These are phyloP conservation scores for Eucalyptus melliodora DNA, from an alignment of 345 rosid genomes.

Conservation along the genomic window DNA sequence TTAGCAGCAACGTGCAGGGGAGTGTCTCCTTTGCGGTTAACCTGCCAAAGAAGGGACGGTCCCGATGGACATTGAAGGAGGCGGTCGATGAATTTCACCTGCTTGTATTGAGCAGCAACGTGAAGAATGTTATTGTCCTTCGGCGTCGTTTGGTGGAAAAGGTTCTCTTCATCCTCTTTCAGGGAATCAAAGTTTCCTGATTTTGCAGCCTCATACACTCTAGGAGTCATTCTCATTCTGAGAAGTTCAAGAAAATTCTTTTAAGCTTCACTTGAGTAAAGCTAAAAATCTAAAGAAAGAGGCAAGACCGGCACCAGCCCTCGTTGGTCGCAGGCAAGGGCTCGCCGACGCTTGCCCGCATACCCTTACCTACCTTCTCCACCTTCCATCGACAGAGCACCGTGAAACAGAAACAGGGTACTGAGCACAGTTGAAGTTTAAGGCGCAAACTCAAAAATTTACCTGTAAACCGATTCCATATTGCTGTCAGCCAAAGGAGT, in stretches of 20 bases:
- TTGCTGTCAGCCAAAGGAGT: neutral
- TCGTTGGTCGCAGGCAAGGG: neutral
- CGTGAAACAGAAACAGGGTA: neutral
- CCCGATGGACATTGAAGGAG: neutral
- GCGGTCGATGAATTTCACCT: neutral
- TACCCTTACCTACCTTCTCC: neutral
- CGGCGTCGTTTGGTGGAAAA: neutral
- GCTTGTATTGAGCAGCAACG: neutral
- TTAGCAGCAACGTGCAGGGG: neutral
- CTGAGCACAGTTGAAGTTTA: neutral
- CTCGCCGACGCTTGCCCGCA: neutral
- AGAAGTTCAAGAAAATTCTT: neutral
- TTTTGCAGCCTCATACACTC: neutral
- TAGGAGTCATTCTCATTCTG: neutral
- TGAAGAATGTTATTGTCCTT: neutral
- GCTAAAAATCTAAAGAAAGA: neutral
- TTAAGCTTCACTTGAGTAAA: neutral
- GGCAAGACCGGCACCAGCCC: neutral
- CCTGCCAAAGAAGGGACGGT: neutral
- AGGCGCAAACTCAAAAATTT: neutral
- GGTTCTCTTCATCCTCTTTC: neutral
- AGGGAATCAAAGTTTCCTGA: neutral
- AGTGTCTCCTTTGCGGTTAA: neutral
- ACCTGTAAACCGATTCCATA: neutral
- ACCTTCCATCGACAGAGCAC: neutral